Conservation (phyloP, 495 filamentous ascomycete species). For the Bacidia rubella region DNA sequence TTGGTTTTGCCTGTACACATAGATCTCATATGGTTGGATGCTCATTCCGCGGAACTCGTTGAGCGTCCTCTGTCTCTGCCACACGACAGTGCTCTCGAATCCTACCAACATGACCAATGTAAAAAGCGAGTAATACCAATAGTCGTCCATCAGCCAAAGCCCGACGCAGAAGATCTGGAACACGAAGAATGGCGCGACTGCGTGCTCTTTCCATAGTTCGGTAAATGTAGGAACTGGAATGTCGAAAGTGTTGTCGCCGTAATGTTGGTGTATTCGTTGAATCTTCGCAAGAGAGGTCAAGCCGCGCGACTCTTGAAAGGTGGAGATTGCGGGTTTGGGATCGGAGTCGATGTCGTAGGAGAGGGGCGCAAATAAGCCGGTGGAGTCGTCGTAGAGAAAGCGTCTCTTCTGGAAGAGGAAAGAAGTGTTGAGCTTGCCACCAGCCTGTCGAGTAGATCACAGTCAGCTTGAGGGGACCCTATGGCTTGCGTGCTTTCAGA, state of each 20-base stretch:
- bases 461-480: constrained; percentile 2
- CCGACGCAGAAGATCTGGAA: constrained; percentile 99
- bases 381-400: constrained; percentile 67
- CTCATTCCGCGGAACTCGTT: constrained; percentile 98
- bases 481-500: no score
- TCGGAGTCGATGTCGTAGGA: constrained; percentile 74
- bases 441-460: constrained; percentile 45
- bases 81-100: constrained; percentile 98
- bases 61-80: constrained; percentile 95
- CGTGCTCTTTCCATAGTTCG: constrained; percentile 96
- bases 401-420: constrained; percentile 98
- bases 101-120: constrained; percentile 95
- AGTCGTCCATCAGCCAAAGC: constrained; percentile 97
- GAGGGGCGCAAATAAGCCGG: constrained; percentile 61
- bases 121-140: constrained; percentile 99
- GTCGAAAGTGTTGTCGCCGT: constrained; percentile 93
- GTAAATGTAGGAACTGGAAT: constrained; percentile 92
- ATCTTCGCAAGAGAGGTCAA: constrained; percentile 58
- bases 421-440: constrained; percentile 60
- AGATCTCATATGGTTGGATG: constrained; percentile 93
- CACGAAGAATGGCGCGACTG: constrained; percentile 97
- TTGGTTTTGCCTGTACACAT: constrained; percentile 69
- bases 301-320: constrained; percentile 68
- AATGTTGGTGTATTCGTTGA: constrained; percentile 70
- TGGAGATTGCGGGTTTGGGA: constrained; percentile 59